A percentile compares a stretch with the other conserved stretches of the same genome.
phyloP scores from a whole-genome alignment of 2,329 filamentous ascomycete genomes.

The Monilinia vaccinii-corymbosi region DNA sequence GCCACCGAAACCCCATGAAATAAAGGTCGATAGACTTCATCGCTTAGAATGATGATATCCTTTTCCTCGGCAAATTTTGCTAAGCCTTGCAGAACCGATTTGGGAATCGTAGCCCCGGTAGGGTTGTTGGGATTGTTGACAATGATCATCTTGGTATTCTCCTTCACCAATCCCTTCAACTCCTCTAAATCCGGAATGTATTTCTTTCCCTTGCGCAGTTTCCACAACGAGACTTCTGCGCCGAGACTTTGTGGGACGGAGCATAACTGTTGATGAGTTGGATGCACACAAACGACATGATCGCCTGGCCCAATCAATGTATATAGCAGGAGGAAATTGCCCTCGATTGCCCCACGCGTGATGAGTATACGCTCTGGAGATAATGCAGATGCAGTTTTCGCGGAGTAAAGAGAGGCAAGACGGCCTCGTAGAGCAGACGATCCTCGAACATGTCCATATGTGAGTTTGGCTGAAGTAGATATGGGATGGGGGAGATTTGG shows the following conservation, averaged over 20 bases:
- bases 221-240: constrained; percentile 71
- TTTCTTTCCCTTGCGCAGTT: constrained; percentile 50
- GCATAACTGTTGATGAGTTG: constrained; percentile 81
- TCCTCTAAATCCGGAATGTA: constrained; percentile 61
- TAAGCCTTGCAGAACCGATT: constrained; percentile 49
- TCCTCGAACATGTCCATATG: constrained; percentile 66
- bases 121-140: constrained; percentile 77
- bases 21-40: constrained; percentile 78
- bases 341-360: constrained; percentile 71
- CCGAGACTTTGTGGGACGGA: constrained; percentile 64
- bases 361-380: constrained; percentile 60
- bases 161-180: constrained; percentile 53
- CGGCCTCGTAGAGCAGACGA: constrained; percentile 53
- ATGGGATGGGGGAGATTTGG: constrained; percentile 35
- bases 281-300: constrained; percentile 79
- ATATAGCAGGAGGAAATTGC: constrained; percentile 77
- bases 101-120: constrained; percentile 61
- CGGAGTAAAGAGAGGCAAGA: constrained; percentile 56
- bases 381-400: constrained; percentile 38
- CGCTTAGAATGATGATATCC: constrained; percentile 58
- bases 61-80: constrained; percentile 53
- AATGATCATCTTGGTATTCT: constrained; percentile 63
- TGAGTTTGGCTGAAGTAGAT: constrained; percentile 50
- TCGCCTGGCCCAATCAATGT: constrained; percentile 63
- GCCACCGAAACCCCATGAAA: constrained; percentile 47